Evolutionary conservation across 164 flowering plant genomes (phyloP).

Genomic region (Hamamelis virginiana): DNA sequence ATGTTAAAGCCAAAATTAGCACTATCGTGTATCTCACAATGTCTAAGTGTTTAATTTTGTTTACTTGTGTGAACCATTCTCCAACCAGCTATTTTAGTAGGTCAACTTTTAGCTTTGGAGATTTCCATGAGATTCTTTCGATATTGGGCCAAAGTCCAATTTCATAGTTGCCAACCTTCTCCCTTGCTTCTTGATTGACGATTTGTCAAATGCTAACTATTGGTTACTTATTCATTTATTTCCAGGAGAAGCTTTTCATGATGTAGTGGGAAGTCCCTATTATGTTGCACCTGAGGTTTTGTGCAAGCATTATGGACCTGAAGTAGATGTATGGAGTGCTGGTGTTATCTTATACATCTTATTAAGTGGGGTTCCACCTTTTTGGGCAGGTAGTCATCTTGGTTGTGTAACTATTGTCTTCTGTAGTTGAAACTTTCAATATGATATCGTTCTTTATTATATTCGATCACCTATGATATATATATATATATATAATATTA

Average conservation of each 20-base stretch:
- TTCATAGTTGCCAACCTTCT: too few relatives aligned
- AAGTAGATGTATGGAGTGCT: slow-evolving; percentile 84
- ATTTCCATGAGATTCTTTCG: too few relatives aligned
- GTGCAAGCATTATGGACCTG: slow-evolving; percentile 68
- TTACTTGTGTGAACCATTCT: too few relatives aligned
- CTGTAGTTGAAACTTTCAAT: not conserved
- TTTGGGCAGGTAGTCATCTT: slow-evolving; percentile 65
- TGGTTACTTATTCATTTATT: slow-evolving; percentile 1
- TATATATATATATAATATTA: not conserved
- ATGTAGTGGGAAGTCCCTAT: slow-evolving; percentile 86
- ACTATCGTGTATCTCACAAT: too few relatives aligned
- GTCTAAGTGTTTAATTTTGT: too few relatives aligned
- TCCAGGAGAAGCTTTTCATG: slow-evolving; percentile 51
- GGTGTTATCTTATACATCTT: slow-evolving; percentile 81
- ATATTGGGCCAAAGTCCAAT: too few relatives aligned
- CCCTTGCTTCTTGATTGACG: too few relatives aligned
- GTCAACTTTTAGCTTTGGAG: too few relatives aligned
- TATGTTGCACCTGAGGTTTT: slow-evolving; percentile 86
- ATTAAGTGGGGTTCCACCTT: slow-evolving; percentile 80
- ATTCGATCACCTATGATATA: not conserved
- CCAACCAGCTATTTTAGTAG: too few relatives aligned
- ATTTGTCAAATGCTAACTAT: not conserved
- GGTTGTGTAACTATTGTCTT: not conserved
- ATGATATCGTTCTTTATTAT: not conserved
- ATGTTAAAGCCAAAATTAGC: too few relatives aligned